Evolutionary conservation across 139 green algal species (phyloP), one percentile per base, ranked within the genome.

Genomic region (Chlamydomonas urium): DNA sequence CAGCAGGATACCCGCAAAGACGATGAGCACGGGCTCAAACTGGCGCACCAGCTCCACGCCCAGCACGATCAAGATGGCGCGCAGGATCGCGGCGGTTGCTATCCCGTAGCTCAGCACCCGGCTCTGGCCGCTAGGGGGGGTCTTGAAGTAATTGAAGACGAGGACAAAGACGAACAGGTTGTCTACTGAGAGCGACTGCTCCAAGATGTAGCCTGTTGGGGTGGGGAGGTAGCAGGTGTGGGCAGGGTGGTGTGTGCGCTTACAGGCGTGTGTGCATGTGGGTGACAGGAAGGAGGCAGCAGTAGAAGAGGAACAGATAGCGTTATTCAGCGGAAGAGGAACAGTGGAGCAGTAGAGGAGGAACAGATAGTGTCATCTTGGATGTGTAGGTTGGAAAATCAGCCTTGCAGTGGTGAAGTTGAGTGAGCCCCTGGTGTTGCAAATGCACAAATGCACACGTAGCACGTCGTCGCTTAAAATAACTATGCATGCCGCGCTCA

Each of bases 111-210:
- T 86, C 23, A 99, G 79, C 75, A 98, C 83, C 79, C 91, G 96
- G 36, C 73, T 75, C 79, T 97, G 92, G 33, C 75, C 84, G 3
- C 81, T 73, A 6, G 60, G 26, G 0, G 89, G 89, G 1, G 89
- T 93, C 58, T 91, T 86, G 77, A 97, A 93, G 74, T 93, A 96
- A n/a, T 85, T 85, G 79, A 99, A 99, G 0, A 98, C 87, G 10
- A 99, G 88, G 29, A 98, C 85, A 67, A 99, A 99, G 14, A 99
- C 94, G 83, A 99, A 97, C 32, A 99, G 82, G 73, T 99, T 99
- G 87, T 99, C 94, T 3, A 99, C 89, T 3, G 84, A 93, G 33
- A 99, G 75, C 34, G 74, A 91, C 83, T 99, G 94, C 82, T 99
- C 94, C 76, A 99, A 75, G 26, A 99, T 75, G 78, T 99, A 99